Base-by-base conservation (phyloP, 2,329 filamentous ascomycete species). In the Diaporthe citri region DNA sequence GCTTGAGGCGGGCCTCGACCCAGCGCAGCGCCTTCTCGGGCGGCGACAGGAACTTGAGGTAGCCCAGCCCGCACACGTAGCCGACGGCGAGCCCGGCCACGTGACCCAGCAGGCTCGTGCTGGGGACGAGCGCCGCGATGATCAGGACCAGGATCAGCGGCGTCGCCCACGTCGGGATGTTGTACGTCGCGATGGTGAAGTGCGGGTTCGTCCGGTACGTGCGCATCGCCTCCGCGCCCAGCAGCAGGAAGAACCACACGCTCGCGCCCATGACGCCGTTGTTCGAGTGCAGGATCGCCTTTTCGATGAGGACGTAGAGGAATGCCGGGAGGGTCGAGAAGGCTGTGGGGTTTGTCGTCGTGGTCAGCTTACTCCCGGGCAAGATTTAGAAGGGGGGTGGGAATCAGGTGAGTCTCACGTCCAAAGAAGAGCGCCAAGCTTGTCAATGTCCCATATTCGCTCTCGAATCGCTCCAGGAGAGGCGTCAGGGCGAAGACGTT, bases 381-480 rank as follows among this genome's bases (percentile, higher is more conserved):
- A 25, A 20, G 17, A 4, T 6, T 28, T 4, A 4, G 10, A 0
- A 4, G 4, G 34, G 57, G 51, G 28, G 76, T 13, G 56, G 31
- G 10, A 2, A 2, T 22, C 20, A 17, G 36, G 48, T 46, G 31
- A 13, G n/a, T 90, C 95, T 87, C 88, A 97, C 95, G 96, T 74
- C 97, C 97, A 80, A 97, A 91, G 83, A 98, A 98, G 71, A 98
- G 88, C 48, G 94, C 91, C 77, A 97, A 83, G n/a, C 95, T 93
- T 36, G 95, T 95, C 81, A 98, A 87, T 10, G 96, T 98, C 71
- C 97, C 97, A 83, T 97, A 92, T 83, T 98, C 96, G 77, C 91
- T 90, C 86, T 99, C 97, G 84, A 98, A 99, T 76, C 96, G 91
- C 84, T 98, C 96, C 83, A 99, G 86, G 70, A 99, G 87, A n/a